Conservation (phyloP, 1,284 basidiomycete genomes). For the Tilletia indica region DNA sequence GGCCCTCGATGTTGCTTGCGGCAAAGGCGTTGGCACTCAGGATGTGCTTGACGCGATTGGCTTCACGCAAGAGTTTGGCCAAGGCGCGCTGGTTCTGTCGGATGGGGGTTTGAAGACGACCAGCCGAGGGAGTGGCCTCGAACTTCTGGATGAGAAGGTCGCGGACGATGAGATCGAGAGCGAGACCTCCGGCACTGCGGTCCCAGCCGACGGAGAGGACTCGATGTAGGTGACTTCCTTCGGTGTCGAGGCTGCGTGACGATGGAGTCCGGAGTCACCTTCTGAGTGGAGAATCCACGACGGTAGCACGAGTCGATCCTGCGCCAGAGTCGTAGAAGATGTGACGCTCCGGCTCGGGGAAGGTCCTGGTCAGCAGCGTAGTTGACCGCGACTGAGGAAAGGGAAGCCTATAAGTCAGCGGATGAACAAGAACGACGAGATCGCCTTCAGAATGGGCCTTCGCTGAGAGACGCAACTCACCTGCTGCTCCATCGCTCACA, state of each 20-base stretch:
- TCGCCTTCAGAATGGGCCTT: background rate
- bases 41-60: constrained; percentile 83
- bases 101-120: constrained; percentile 44
- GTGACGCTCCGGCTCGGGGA: constrained; percentile 72
- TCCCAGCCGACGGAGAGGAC: constrained; percentile 79
- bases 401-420: background rate
- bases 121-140: constrained; percentile 63
- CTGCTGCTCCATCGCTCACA: constrained; percentile 85
- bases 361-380: constrained; percentile 92
- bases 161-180: constrained; percentile 77
- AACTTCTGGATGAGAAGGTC: constrained; percentile 78
- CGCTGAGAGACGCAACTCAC: constrained; percentile 36
- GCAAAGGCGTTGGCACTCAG: constrained; percentile 88
- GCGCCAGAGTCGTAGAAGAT: constrained; percentile 93
- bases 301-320: constrained; percentile 78
- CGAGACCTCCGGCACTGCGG: constrained; percentile 72
- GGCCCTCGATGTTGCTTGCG: constrained; percentile 74
- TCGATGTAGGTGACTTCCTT: constrained; percentile 72
- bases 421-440: background rate
- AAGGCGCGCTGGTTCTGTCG: constrained; percentile 73
- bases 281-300: constrained; percentile 69
- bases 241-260: constrained; percentile 60
- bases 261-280: constrained; percentile 43
- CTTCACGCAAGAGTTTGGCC: constrained; percentile 91
- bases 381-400: constrained; percentile 51